A percentile compares a stretch with the other conserved stretches of the same genome.
Conservation (phyloP, 768 basidiomycete species). For the Amanita subjunquillea region DNA sequence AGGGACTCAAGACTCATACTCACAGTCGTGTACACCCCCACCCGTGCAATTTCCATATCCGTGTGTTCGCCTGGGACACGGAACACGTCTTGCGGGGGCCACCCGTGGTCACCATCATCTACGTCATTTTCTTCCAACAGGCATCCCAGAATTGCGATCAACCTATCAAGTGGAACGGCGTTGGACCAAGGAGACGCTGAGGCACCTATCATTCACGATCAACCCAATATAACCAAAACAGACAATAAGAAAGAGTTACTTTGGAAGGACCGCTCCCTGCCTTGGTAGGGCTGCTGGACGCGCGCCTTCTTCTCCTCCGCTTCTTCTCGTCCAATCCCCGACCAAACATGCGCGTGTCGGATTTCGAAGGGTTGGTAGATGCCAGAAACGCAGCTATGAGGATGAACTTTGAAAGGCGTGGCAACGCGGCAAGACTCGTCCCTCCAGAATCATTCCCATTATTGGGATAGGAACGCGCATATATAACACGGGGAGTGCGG, state of each 20-base stretch:
- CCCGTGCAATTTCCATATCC: constrained; percentile 60
- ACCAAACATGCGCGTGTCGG: constrained; percentile 78
- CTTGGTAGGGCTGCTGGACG: constrained; percentile 9
- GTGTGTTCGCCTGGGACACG: constrained; percentile 59
- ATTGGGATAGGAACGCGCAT: neutral
- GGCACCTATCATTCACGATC: constrained; percentile 36
- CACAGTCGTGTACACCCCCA: constrained; percentile 51
- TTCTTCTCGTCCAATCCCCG: constrained; percentile 59
- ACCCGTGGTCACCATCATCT: constrained; percentile 21
- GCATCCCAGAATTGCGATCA: constrained; percentile 71
- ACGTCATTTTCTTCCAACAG: constrained; percentile 66
- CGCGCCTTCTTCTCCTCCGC: constrained; percentile 20
- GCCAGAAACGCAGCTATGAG: constrained; percentile 72
- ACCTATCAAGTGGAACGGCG: constrained; percentile 67
- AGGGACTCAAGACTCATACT: constrained; percentile 13
- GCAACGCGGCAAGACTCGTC: constrained; percentile 28
- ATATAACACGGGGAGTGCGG: neutral
- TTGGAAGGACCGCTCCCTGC: constrained; percentile 35
- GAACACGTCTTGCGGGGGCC: constrained; percentile 35
- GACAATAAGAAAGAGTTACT: constrained; percentile 15
- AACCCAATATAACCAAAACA: neutral
- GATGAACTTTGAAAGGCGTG: constrained; percentile 65
- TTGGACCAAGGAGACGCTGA: constrained; percentile 72
- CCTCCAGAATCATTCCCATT: neutral
- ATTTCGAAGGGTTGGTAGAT: constrained; percentile 75